These are phyloP conservation scores for Malassezia globosa DNA, from an alignment of 1,284 basidiomycete genomes.

Conservation along the genomic window DNA sequence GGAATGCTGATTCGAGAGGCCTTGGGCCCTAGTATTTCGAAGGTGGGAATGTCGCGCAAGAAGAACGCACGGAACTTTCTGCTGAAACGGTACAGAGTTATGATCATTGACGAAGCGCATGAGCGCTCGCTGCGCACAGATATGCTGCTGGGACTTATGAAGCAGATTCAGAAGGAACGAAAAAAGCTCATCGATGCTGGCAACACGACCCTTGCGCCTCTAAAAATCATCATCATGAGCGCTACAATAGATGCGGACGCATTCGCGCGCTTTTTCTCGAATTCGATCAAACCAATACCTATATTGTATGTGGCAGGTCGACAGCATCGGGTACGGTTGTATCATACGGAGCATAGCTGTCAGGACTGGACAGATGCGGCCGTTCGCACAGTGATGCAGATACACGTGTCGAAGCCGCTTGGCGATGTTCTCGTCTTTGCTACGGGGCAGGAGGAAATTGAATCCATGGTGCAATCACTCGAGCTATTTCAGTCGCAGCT, in stretches of 20 bases:
- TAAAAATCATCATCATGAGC: slow-evolving; percentile 93
- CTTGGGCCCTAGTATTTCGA: slow-evolving; percentile 50
- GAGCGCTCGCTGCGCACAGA: slow-evolving; percentile 90
- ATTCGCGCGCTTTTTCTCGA: slow-evolving; percentile 79
- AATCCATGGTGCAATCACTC: slow-evolving; percentile 55
- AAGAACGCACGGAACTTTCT: slow-evolving; percentile 37
- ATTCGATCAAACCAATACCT: slow-evolving; percentile 51
- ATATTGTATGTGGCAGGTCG: slow-evolving; percentile 83
- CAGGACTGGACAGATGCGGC: slow-evolving; percentile 80
- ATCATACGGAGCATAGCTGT: slow-evolving; percentile 60
- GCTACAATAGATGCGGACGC: slow-evolving; percentile 90
- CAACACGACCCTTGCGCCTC: slow-evolving; percentile 43
- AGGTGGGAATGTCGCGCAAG: background rate
- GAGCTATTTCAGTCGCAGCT: slow-evolving; percentile 28
- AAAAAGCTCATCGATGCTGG: slow-evolving; percentile 36
- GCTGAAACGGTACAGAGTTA: slow-evolving; percentile 72
- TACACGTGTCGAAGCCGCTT: slow-evolving; percentile 65
- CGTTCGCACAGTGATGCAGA: slow-evolving; percentile 76
- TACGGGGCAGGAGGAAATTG: slow-evolving; percentile 95
- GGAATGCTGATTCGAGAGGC: slow-evolving; percentile 90
- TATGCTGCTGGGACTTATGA: slow-evolving; percentile 79
- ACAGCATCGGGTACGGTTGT: slow-evolving; percentile 65
- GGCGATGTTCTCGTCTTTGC: slow-evolving; percentile 91
- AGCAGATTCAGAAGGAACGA: slow-evolving; percentile 50
- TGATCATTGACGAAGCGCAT: slow-evolving; percentile 94